A percentile compares a stretch with the other conserved stretches of the same genome.
phyloP scores from a whole-genome alignment of 371 early-diverging fungal genomes.

The Mucor plumbeus region DNA sequence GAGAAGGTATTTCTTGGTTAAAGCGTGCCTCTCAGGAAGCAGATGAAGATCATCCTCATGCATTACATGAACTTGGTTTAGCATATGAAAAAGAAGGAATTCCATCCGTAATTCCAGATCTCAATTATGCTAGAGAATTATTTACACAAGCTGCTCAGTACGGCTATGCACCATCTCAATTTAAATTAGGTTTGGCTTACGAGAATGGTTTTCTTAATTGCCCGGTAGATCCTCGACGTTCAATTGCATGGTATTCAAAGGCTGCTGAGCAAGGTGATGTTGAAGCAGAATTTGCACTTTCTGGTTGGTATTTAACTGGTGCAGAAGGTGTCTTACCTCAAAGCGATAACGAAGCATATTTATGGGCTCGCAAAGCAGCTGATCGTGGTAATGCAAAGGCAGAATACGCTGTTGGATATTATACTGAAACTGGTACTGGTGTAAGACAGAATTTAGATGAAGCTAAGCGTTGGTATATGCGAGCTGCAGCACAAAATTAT shows the following conservation, averaged over 20 bases:
- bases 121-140: conserved; percentile 86
- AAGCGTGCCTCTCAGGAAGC: conserved; percentile 90
- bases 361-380: conserved; percentile 89
- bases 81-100: conserved; percentile 86
- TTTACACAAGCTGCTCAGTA: conserved; percentile 91
- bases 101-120: conserved; percentile 81
- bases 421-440: conserved; percentile 83
- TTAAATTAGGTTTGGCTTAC: conserved; percentile 91
- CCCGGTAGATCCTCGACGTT: conserved; percentile 85
- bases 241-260: conserved; percentile 96
- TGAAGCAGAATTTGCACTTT: conserved; percentile 83
- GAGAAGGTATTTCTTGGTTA: conserved; percentile 93
- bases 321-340: conserved; percentile 80
- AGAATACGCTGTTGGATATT: conserved; percentile 91
- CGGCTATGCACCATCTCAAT: conserved; percentile 93
- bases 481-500: conserved; percentile 79
- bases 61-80: conserved; percentile 90
- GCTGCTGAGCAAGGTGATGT: conserved; percentile 89
- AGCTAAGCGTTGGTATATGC: conserved; percentile 79
- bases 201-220: conserved; percentile 94
- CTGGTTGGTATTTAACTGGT: conserved; percentile 92
- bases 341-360: conserved; percentile 83
- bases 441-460: conserved; percentile 70
- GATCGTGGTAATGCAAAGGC: conserved; percentile 84
- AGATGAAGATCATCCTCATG: conserved; percentile 90